Conservation (phyloP, 2,329 filamentous ascomycete genomes). For the Trichoderma citrinoviride region DNA sequence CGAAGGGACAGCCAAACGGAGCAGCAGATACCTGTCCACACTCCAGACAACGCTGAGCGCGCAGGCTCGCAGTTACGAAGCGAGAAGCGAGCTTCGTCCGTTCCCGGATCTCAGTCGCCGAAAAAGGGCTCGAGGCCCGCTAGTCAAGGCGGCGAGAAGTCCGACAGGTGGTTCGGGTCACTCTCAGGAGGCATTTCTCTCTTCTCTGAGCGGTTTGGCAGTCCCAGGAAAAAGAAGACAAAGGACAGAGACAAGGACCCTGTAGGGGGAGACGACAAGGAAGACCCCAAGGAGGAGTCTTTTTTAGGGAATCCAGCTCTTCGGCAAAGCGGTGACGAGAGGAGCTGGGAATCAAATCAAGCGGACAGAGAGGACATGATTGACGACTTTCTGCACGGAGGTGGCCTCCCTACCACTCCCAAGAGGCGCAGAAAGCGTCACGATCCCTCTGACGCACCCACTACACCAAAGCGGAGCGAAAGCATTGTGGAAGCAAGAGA, state of each 20-base stretch:
- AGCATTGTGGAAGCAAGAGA: constrained; percentile 27
- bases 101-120: neutral
- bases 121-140: neutral
- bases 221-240: constrained; percentile 25
- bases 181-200: constrained; percentile 33
- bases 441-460: neutral
- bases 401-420: neutral
- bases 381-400: constrained; percentile 12
- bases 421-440: constrained; percentile 7
- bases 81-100: neutral
- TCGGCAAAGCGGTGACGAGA: constrained; percentile 45
- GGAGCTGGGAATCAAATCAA: constrained; percentile 24
- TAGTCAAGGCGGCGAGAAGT: neutral
- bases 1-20: constrained; percentile 6
- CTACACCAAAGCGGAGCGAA: constrained; percentile 21
- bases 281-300: constrained; percentile 40
- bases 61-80: neutral
- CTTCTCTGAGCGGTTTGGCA: constrained; percentile 38
- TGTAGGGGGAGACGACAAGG: constrained; percentile 4
- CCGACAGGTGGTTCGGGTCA: constrained; percentile 23
- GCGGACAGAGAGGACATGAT: neutral
- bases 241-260: constrained; percentile 30
- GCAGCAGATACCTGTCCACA: neutral
- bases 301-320: constrained; percentile 45
- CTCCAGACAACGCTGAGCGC: neutral